Percentiles rank a stretch among this genome's conserved stretches.
phyloP scores from a whole-genome alignment of 2,329 filamentous ascomycete species.

The Trichoderma hamatum region DNA sequence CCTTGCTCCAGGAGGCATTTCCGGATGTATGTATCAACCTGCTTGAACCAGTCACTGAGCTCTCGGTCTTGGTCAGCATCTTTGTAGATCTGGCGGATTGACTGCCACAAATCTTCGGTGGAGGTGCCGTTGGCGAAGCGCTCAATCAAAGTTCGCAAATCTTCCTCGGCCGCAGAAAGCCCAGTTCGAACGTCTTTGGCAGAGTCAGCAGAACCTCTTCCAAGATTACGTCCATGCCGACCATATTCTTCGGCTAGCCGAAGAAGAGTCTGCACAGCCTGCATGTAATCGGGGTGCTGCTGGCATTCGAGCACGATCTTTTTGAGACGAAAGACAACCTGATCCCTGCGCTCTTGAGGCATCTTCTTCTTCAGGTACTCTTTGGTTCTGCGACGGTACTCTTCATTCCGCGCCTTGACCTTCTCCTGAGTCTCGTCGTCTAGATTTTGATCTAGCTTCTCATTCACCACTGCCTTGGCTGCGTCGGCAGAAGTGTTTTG shows the following conservation, averaged over 20 bases:
- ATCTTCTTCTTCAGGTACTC: constrained; percentile 86
- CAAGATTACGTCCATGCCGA: constrained; percentile 68
- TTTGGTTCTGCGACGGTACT: constrained; percentile 56
- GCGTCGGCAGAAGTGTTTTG: constrained; percentile 40
- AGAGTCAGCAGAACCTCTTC: constrained; percentile 65
- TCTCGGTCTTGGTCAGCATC: constrained; percentile 87
- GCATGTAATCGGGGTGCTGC: constrained; percentile 89
- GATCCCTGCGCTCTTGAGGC: constrained; percentile 88
- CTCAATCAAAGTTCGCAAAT: constrained; percentile 82
- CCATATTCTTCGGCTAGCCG: constrained; percentile 83
- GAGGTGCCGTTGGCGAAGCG: constrained; percentile 96
- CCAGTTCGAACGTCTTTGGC: constrained; percentile 73
- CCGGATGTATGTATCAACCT: constrained; percentile 75
- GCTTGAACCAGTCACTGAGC: constrained; percentile 86
- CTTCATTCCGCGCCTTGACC: constrained; percentile 47
- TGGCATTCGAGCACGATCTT: constrained; percentile 98
- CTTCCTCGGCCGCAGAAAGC: constrained; percentile 72
- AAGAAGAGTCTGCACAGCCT: constrained; percentile 87
- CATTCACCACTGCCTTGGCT: constrained; percentile 52
- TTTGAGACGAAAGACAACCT: constrained; percentile 87
- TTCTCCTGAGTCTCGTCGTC: constrained; percentile 65
- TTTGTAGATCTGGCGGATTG: constrained; percentile 81
- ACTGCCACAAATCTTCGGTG: constrained; percentile 79
- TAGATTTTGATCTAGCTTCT: constrained; percentile 63
- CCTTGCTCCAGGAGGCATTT: constrained; percentile 86